Percentiles rank a stretch among this genome's conserved stretches.
Conservation (phyloP, 2,329 filamentous ascomycete genomes). For the Penicillium digitatum region DNA sequence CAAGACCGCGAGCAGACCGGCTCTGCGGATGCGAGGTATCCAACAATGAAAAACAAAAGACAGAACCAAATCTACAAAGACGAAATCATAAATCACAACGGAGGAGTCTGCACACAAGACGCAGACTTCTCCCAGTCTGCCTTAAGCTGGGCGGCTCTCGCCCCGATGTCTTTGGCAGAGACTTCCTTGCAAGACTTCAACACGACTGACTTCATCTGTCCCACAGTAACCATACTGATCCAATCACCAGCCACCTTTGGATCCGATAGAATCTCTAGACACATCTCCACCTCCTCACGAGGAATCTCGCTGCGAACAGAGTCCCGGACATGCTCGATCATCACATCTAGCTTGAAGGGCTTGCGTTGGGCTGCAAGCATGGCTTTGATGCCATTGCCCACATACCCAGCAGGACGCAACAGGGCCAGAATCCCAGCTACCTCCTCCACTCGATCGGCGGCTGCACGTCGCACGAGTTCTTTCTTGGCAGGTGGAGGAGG, state of each 20-base stretch:
- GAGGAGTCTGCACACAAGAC: constrained; percentile 9
- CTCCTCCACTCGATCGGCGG: constrained; percentile 65
- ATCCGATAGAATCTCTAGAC: constrained; percentile 47
- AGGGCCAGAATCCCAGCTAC: constrained; percentile 65
- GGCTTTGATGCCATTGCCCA: constrained; percentile 30
- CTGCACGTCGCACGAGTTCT: constrained; percentile 59
- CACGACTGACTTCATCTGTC: constrained; percentile 45
- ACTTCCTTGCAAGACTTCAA: constrained; percentile 42
- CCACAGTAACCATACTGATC: constrained; percentile 48
- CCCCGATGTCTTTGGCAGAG: constrained; percentile 35
- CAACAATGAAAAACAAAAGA: constrained; percentile 13
- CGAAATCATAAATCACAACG: constrained; percentile 1
- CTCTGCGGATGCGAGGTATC: constrained; percentile 24
- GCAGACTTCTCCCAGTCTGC: constrained; percentile 25
- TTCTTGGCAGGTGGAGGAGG: constrained; percentile 48
- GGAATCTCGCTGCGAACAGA: constrained; percentile 55
- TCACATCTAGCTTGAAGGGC: constrained; percentile 61
- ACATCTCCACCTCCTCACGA: constrained; percentile 46
- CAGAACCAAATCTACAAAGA: constrained; percentile 12
- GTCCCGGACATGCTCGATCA: constrained; percentile 64
- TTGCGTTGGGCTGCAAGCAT: constrained; percentile 48
- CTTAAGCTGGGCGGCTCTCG: constrained; percentile 30
- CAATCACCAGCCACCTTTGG: constrained; percentile 49
- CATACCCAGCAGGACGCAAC: constrained; percentile 45
- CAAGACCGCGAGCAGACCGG: constrained; percentile 25